Evolutionary conservation across 805 yeast species (phyloP).

Genomic region (Saccharomyces kudriavzevii): DNA sequence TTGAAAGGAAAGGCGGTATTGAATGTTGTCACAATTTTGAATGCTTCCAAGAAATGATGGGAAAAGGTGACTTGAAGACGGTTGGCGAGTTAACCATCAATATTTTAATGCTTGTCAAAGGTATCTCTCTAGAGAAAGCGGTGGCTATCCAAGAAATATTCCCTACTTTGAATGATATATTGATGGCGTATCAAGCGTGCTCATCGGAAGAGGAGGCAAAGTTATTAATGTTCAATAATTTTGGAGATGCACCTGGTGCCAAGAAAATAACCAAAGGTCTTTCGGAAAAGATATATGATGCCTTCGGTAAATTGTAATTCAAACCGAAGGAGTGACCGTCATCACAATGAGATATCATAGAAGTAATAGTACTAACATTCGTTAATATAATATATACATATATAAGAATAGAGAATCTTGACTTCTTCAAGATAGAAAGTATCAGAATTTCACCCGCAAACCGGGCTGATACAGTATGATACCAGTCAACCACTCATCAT

Average conservation of each 20-base stretch:
- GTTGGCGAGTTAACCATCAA: conserved; percentile 66
- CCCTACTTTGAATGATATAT: conserved; percentile 57
- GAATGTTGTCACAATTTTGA: conserved; percentile 42
- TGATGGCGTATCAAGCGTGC: conserved; percentile 25
- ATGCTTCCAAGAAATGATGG: conserved; percentile 58
- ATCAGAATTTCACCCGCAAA: background rate
- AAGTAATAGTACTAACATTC: background rate
- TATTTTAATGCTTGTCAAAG: conserved; percentile 72
- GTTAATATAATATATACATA: background rate
- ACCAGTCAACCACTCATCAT: background rate
- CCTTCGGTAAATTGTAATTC: conserved; percentile 9
- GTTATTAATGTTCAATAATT: conserved; percentile 17
- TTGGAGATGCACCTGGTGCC: conserved; percentile 28
- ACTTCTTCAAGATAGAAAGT: background rate
- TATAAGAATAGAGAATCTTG: background rate
- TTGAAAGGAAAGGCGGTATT: conserved; percentile 27
- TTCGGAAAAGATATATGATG: conserved; percentile 28
- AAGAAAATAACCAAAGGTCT: conserved; percentile 27
- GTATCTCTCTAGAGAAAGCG: conserved; percentile 83
- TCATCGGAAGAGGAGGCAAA: conserved; percentile 21
- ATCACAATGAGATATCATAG: background rate
- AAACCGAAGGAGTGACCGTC: background rate
- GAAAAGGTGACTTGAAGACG: conserved; percentile 62
- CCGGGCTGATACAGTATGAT: background rate
- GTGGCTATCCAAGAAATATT: conserved; percentile 59